phyloP scores from a whole-genome alignment of 768 basidiomycete genomes.

The Lentinula raphanica region DNA sequence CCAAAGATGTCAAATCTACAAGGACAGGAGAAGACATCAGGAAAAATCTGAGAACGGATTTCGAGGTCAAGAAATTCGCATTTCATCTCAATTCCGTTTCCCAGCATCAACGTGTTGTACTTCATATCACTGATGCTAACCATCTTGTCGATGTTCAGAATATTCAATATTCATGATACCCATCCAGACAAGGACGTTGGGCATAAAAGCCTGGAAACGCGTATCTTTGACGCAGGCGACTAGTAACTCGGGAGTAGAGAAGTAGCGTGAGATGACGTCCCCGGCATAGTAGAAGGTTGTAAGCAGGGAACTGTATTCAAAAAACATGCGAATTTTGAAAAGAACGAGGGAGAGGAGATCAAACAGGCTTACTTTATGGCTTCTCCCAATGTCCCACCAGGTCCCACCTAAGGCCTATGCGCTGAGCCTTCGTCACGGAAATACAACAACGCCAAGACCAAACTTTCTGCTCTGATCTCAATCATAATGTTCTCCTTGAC shows the following conservation, averaged over 20 bases:
- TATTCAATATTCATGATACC: conserved; percentile 89
- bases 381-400: conserved; percentile 88
- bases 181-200: conserved; percentile 92
- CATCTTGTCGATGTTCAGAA: conserved; percentile 85
- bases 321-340: background rate
- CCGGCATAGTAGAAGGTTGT: conserved; percentile 94
- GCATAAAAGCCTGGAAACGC: conserved; percentile 94
- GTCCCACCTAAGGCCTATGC: too few relatives aligned
- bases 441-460: conserved; percentile 89
- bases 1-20: conserved; percentile 18
- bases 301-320: conserved; percentile 72
- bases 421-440: conserved; percentile 93
- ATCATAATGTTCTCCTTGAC: too few relatives aligned
- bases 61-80: conserved; percentile 49
- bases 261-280: conserved; percentile 90
- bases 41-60: too few relatives aligned
- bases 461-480: conserved; percentile 54
- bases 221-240: conserved; percentile 95
- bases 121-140: conserved; percentile 91
- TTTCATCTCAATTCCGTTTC: conserved; percentile 82
- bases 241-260: conserved; percentile 86
- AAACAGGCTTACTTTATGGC: conserved; percentile 67
- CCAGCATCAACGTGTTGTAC: conserved; percentile 91
- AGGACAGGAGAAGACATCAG: conserved; percentile 13
- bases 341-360: background rate